phyloP scores from a whole-genome alignment of 1,284 basidiomycete species.

The Ustilago shanxiensis region DNA sequence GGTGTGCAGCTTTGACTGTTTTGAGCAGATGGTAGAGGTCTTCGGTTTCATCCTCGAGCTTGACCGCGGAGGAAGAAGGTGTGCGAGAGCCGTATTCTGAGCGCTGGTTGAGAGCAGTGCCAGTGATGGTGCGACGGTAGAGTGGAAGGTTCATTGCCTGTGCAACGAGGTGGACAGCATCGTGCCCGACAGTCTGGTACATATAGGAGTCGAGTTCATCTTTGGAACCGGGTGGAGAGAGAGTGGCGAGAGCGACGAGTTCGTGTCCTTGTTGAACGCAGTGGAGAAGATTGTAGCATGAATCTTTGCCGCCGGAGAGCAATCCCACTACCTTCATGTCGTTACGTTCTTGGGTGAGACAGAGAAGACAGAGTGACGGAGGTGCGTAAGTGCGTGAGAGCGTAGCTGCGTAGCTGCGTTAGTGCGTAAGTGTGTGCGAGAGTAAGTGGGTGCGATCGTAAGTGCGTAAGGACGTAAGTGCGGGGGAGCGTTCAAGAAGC shows the following conservation, averaged over 20 bases:
- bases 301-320: slow-evolving; percentile 97
- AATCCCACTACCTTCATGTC: slow-evolving; percentile 93
- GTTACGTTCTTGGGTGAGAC: too few species aligned
- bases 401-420: too few species aligned
- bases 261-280: slow-evolving; percentile 88
- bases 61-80: slow-evolving; percentile 66
- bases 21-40: slow-evolving; percentile 85
- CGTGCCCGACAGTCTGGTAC: slow-evolving; percentile 98
- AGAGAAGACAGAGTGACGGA: not conserved
- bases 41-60: slow-evolving; percentile 86
- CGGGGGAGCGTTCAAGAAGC: not conserved
- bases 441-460: too few species aligned
- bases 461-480: not conserved
- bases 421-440: too few species aligned
- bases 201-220: slow-evolving; percentile 99
- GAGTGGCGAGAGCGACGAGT: slow-evolving; percentile 87
- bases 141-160: slow-evolving; percentile 87
- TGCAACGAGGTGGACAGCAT: slow-evolving; percentile 89
- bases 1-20: slow-evolving; percentile 78
- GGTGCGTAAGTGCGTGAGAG: not conserved
- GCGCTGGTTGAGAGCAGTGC: slow-evolving; percentile 83
- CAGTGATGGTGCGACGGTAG: slow-evolving; percentile 83
- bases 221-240: slow-evolving; percentile 84
- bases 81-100: slow-evolving; percentile 81
- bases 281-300: slow-evolving; percentile 94